Evolutionary conservation across 2,329 filamentous ascomycete species (phyloP), one percentile per base, ranked within the genome.

Genomic region (Dothistroma septosporum): DNA sequence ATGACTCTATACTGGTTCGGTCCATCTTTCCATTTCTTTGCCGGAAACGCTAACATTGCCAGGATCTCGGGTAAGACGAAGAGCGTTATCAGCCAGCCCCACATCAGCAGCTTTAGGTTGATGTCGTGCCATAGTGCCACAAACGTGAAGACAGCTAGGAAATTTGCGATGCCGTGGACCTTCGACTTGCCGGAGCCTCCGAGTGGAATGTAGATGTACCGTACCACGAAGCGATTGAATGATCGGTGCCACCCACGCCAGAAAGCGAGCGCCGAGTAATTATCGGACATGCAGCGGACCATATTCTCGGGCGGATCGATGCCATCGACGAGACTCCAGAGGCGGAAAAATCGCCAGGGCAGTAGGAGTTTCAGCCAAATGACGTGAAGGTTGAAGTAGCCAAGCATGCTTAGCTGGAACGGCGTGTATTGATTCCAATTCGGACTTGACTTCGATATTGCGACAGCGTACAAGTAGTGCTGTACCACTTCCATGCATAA

Each of bases 61-160:
- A 89, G 78, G 68, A 93, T 85, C 78, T 99, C 94, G 0, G 94
- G 94, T 7, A 97, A 74, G 75, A 99, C 91, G 76, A 99, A 99
- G 24, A 97, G 78, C 0, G 95, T 92, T 64, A 99, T 86, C 44
- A 99, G 82, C 94, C 94, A 99, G 31, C 94, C 93, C 94, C 94
- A 99, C 75, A 96, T 88, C 33, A 99, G 82, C 44, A 99, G 81
- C 10, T 89, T 85, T 32, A 97, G 83, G 76, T 96, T 88, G 71
- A 99, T 96, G 70, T 99, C 94, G 76, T 99, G 94, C 94, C 94
- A 99, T 31, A 99, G 80, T 0, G 94, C 95, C 24, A 99, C 94
- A 70, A 99, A 99, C 0, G 92, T 97, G 74, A 99, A 99, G 33
- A 96, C 90, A 4, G 88, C 78, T 1, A 95, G 79, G 73, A 91